Evolutionary conservation across 352 stramenopile species (phyloP), one percentile per base, ranked within the genome.

Genomic region (Aphanomyces euteiches): DNA sequence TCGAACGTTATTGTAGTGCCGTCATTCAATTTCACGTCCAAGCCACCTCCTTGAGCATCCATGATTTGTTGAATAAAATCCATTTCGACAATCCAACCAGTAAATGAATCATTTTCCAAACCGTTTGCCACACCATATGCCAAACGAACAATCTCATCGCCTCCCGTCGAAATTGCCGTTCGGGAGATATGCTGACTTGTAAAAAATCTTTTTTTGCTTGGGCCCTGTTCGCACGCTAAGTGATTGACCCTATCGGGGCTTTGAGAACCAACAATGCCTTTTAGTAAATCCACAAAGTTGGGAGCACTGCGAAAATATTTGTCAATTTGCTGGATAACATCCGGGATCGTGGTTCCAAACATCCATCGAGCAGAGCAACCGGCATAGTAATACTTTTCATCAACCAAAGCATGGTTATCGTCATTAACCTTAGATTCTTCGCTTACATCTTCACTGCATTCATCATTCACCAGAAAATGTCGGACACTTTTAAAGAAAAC

Each of bases 21-120:
- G n/a, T n/a, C n/a, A n/a, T n/a, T n/a, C n/a, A n/a, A n/a, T n/a
- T n/a, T n/a, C n/a, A n/a, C n/a, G n/a, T n/a, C n/a, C n/a, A n/a
- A n/a, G n/a, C n/a, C n/a, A n/a, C n/a, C n/a, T n/a, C n/a, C n/a
- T n/a, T n/a, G n/a, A n/a, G n/a, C n/a, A n/a, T n/a, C n/a, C n/a
- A n/a, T 50, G 43, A 50, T 50, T 50, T 50, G 43, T 2, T 50
- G 43, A n/a, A 50, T 50, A 50, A 50, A 50, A 50, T 50, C 43
- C 43, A 50, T 50, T n/a, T 50, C 43, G 10, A 50, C 43, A n/a
- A 50, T n/a, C 43, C 43, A 50, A 50, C 43, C 43, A 50, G 2
- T 2, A 1, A 50, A 3, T 50, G 43, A 50, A 2, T 0, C 1
- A n/a, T 50, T 50, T 1, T 50, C 1, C 43, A 50, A 50, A 50